Conservation (phyloP, 768 basidiomycete genomes). For the Trametes meyenii region DNA sequence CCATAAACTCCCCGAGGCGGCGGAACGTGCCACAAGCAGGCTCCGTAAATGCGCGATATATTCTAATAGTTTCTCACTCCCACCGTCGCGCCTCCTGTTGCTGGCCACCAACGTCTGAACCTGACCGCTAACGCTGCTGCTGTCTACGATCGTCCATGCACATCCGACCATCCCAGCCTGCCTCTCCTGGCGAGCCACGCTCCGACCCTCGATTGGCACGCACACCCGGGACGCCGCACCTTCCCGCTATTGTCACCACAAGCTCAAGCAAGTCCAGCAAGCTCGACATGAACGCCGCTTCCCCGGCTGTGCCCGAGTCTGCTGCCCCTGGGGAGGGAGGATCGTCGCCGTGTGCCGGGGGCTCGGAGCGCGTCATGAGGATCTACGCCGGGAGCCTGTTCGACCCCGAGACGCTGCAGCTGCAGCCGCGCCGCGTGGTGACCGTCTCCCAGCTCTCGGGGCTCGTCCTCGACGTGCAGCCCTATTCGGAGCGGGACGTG, state of each 20-base stretch:
- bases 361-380: slow-evolving; percentile 12
- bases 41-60: too few relatives aligned
- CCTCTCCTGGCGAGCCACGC: neutral
- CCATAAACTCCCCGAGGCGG: too few relatives aligned
- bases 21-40: too few relatives aligned
- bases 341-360: neutral
- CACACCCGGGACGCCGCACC: neutral
- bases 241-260: neutral
- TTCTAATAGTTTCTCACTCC: too few relatives aligned
- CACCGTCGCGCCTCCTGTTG: too few relatives aligned
- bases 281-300: neutral
- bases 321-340: neutral
- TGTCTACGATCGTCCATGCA: slow-evolving; percentile 5
- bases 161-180: neutral
- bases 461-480: slow-evolving; percentile 38
- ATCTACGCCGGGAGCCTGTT: slow-evolving; percentile 54
- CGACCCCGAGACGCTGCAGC: slow-evolving; percentile 45
- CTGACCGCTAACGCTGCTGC: neutral
- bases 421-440: slow-evolving; percentile 51
- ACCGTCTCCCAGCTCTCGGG: slow-evolving; percentile 50
- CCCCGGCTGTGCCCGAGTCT: neutral
- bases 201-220: neutral
- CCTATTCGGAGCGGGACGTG: neutral
- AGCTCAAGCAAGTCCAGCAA: neutral
- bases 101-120: neutral